Base-by-base conservation (phyloP, 2,329 filamentous ascomycete genomes). In the Orbilia ellipsospora region DNA sequence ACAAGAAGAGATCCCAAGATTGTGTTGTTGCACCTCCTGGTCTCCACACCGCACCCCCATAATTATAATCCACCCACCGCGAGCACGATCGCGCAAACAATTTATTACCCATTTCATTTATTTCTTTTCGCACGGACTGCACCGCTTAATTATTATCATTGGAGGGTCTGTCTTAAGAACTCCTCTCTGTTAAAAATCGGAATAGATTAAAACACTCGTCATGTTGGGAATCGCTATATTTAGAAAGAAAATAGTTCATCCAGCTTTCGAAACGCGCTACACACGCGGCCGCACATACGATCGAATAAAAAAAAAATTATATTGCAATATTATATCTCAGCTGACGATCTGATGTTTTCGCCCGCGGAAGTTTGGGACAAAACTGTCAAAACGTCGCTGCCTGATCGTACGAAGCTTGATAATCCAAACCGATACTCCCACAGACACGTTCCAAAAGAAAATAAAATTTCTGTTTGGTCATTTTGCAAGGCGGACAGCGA, bases 151-250 rank as follows among this genome's bases (percentile, higher is more conserved):
- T 48, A 48, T 48, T 64, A 66, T 66, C 63, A 36, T 36, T 36
- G 10, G 31, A 36, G 31, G 31, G 31, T 51, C 18, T 40, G 23
- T 23, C 55, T 40, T 44, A 23, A 59, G 1, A 20, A 60, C 55
- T 65, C 67, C 44, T 45, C 51, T 50, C 55, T 40, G 55, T 66
- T 67, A 62, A 73, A 36, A 73, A 63, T 54, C 59, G 59, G 65
- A 75, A 75, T 75, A 75, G 64, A 75, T 75, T 75, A 75, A 75
- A 75, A 68, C 64, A 64, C 65, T 74, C 72, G 72, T 75, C 72
- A 75, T 75, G 57, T 52, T 52, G 44, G 48, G 31, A 10, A 7
- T 55, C 28, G 12, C 72, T 68, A 75, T 64, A 69, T 75, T 75
- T 75, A 75, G 72, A 52, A 69, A 28, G 23, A 36, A 7, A 36